Evolutionary conservation across 2,329 filamentous ascomycete genomes (phyloP).

Genomic region (Monilinia fructicola): DNA sequence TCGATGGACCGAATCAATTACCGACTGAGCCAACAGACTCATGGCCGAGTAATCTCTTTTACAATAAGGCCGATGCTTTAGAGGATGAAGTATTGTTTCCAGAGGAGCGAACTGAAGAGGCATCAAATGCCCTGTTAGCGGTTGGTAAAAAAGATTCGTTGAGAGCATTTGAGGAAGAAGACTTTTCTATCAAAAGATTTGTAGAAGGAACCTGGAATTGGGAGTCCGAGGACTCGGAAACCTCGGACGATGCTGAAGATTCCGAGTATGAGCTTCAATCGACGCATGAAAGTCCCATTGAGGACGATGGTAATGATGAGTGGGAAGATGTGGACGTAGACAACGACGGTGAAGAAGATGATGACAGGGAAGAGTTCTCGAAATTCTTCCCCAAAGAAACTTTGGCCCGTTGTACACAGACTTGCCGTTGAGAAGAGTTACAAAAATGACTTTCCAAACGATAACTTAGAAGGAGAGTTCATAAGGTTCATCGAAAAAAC

Average conservation of each 20-base stretch:
- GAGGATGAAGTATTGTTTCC: slow-evolving; percentile 47
- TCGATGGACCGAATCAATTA: neutral
- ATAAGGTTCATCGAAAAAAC: slow-evolving; percentile 41
- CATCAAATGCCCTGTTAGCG: neutral
- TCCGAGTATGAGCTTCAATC: neutral
- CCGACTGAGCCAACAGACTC: slow-evolving; percentile 2
- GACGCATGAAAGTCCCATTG: neutral
- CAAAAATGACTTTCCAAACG: slow-evolving; percentile 5
- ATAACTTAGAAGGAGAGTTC: slow-evolving; percentile 35
- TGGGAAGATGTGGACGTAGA: neutral
- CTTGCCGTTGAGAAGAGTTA: slow-evolving; percentile 9
- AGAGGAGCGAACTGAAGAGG: slow-evolving; percentile 35
- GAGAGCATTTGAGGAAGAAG: slow-evolving; percentile 24
- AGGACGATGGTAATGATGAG: slow-evolving; percentile 2
- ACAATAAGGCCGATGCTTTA: slow-evolving; percentile 44
- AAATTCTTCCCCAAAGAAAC: slow-evolving; percentile 1
- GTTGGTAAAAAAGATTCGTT: slow-evolving; percentile 26
- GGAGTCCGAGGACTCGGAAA: slow-evolving; percentile 24
- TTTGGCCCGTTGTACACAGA: slow-evolving; percentile 8
- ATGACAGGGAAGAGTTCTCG: neutral
- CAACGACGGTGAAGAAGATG: slow-evolving; percentile 4
- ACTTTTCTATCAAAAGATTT: slow-evolving; percentile 25
- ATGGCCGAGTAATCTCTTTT: slow-evolving; percentile 38
- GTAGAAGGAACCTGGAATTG: slow-evolving; percentile 25
- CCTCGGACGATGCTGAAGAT: neutral